phyloP scores from a whole-genome alignment of 139 green algal species.

The Yamagishiella unicocca region DNA sequence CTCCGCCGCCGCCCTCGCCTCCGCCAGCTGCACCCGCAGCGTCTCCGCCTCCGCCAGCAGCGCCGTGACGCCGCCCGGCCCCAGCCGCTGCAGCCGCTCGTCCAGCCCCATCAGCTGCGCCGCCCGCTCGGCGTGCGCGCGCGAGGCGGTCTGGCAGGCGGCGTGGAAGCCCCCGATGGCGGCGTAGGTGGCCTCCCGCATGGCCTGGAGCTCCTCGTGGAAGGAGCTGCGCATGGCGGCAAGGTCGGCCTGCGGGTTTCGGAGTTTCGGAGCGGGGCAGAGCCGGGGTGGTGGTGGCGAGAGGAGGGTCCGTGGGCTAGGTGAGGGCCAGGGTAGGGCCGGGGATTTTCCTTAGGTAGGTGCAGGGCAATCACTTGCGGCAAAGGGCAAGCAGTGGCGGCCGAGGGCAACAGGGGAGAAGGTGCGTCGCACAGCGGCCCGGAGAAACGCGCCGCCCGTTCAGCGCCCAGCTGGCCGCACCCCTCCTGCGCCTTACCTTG shows the following conservation, averaged over 20 bases:
- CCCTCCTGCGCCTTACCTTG: no score
- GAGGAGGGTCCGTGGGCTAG: no score
- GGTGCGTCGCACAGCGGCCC: no score
- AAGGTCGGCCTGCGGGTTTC: neutral
- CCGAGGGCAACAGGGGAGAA: no score
- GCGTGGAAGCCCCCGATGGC: slow-evolving; percentile 46
- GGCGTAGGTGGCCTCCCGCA: slow-evolving; percentile 30
- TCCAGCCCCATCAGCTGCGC: neutral
- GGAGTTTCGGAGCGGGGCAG: no score
- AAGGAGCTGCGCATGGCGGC: neutral
- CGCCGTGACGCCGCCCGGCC: slow-evolving; percentile 11
- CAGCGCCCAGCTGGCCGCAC: no score
- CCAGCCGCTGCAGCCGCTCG: slow-evolving; percentile 12
- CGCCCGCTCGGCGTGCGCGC: neutral
- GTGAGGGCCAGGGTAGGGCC: no score
- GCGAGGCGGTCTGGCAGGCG: neutral
- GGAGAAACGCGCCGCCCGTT: no score
- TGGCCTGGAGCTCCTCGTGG: neutral
- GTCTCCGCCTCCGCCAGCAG: slow-evolving; percentile 14
- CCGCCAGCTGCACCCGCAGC: neutral
- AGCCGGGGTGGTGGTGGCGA: no score
- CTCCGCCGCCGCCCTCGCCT: neutral
- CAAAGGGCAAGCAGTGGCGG: no score
- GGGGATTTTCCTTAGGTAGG: no score
- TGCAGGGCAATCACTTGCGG: no score